Evolutionary conservation across 2,329 filamentous ascomycete species (phyloP).

Genomic region (Remersonia thermophila): DNA sequence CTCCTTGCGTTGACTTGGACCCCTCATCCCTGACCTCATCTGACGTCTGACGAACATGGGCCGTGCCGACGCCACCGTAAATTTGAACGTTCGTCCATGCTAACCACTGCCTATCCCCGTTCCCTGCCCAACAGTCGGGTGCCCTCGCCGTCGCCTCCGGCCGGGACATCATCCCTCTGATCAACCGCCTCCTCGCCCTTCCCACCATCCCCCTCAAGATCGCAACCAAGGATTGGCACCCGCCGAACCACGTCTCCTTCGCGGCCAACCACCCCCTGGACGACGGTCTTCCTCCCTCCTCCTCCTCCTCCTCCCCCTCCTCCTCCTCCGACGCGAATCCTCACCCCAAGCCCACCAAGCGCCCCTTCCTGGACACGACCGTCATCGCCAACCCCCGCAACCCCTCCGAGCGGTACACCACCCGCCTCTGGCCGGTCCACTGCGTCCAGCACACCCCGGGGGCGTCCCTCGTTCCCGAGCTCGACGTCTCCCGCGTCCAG

Average conservation of each 20-base stretch:
- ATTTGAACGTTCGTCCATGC: too few species aligned
- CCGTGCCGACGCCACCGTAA: too few species aligned
- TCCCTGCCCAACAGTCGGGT: constrained; percentile 49
- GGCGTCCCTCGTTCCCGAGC: constrained; percentile 59
- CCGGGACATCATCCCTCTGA: constrained; percentile 52
- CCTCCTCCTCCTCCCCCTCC: too few species aligned
- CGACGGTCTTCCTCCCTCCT: too few species aligned
- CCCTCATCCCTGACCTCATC: too few species aligned
- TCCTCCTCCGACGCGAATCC: too few species aligned
- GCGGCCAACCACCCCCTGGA: constrained; percentile 61
- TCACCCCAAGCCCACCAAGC: constrained; percentile 31
- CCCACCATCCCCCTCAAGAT: constrained; percentile 62
- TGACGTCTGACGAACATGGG: too few species aligned
- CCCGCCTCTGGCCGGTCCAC: constrained; percentile 78
- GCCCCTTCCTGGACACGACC: constrained; percentile 53
- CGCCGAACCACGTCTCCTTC: constrained; percentile 74
- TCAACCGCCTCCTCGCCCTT: constrained; percentile 63
- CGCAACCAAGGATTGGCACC: constrained; percentile 91
- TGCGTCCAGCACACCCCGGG: constrained; percentile 68
- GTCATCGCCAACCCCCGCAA: constrained; percentile 57
- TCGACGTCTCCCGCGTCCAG: constrained; percentile 51
- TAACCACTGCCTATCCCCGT: constrained; percentile 7
- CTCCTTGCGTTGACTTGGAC: too few species aligned
- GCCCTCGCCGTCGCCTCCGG: constrained; percentile 70
- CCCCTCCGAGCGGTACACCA: constrained; percentile 47